These are phyloP conservation scores for Trichoderma sp. DNA, from an alignment of 2,329 filamentous ascomycete genomes.

Conservation along the genomic window DNA sequence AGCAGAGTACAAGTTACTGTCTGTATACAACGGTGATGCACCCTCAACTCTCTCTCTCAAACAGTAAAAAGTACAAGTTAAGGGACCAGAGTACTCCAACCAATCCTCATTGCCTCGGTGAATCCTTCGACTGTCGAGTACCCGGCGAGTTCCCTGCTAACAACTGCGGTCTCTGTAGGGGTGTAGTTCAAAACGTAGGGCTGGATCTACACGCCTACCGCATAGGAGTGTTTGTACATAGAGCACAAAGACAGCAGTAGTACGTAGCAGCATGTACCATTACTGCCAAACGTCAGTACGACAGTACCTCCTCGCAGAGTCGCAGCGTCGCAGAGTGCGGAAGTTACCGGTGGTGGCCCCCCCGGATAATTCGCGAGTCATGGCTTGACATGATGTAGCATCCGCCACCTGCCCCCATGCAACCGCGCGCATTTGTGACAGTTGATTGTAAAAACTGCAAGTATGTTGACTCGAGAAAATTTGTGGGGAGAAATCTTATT, in stretches of 20 bases:
- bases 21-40: neutral
- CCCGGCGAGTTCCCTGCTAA: neutral
- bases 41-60: neutral
- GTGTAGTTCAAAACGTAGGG: neutral
- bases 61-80: neutral
- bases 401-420: neutral
- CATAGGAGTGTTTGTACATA: neutral
- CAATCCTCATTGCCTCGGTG: neutral
- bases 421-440: neutral
- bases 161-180: neutral
- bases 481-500: neutral
- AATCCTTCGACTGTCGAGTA: neutral
- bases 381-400: slow-evolving; percentile 4
- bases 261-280: neutral
- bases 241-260: neutral
- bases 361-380: slow-evolving; percentile 14
- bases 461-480: neutral
- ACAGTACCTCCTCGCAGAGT: neutral
- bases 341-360: neutral
- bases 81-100: neutral
- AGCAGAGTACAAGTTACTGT: neutral
- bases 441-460: neutral
- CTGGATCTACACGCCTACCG: neutral
- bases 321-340: neutral
- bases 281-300: neutral